A percentile compares a stretch with the other conserved stretches of the same genome.
Evolutionary conservation across 768 basidiomycete species (phyloP).

Genomic region (Termitomyces sp.): DNA sequence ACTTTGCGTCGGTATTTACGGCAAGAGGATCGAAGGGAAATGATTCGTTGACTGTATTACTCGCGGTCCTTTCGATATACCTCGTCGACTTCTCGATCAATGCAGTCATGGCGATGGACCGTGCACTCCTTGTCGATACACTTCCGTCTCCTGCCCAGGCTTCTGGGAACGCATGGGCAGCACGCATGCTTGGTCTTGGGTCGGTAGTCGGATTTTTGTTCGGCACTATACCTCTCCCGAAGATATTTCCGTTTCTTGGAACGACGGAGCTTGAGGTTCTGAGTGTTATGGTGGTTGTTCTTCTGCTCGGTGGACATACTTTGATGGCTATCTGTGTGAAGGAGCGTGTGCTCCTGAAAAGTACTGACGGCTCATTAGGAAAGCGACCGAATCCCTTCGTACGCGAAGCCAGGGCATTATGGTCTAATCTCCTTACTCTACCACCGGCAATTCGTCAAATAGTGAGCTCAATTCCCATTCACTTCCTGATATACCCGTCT

Average conservation of each 20-base stretch:
- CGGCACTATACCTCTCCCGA: conserved; percentile 75
- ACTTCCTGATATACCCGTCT: neutral
- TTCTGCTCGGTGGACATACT: conserved; percentile 63
- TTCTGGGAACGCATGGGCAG: conserved; percentile 91
- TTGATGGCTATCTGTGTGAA: conserved; percentile 57
- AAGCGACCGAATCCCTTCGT: conserved; percentile 26
- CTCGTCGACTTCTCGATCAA: conserved; percentile 58
- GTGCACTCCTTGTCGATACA: conserved; percentile 85
- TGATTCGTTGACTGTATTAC: conserved; percentile 60
- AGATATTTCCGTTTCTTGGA: conserved; percentile 69
- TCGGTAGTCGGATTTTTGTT: conserved; percentile 85
- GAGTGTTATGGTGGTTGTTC: conserved; percentile 63
- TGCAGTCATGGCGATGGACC: conserved; percentile 82
- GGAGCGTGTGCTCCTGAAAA: conserved; percentile 64
- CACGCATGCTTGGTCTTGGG: conserved; percentile 85
- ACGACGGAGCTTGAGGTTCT: conserved; percentile 77
- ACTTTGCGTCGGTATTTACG: conserved; percentile 51
- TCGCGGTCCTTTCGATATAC: conserved; percentile 59
- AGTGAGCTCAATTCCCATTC: conserved; percentile 38
- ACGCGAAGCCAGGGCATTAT: conserved; percentile 59
- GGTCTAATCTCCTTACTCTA: conserved; percentile 60
- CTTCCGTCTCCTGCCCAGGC: conserved; percentile 73
- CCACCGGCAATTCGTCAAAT: conserved; percentile 77
- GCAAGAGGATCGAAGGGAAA: conserved; percentile 38
- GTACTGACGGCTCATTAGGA: conserved; percentile 7